Evolutionary conservation across 768 basidiomycete genomes (phyloP).

Genomic region (Trametes gibbosa): DNA sequence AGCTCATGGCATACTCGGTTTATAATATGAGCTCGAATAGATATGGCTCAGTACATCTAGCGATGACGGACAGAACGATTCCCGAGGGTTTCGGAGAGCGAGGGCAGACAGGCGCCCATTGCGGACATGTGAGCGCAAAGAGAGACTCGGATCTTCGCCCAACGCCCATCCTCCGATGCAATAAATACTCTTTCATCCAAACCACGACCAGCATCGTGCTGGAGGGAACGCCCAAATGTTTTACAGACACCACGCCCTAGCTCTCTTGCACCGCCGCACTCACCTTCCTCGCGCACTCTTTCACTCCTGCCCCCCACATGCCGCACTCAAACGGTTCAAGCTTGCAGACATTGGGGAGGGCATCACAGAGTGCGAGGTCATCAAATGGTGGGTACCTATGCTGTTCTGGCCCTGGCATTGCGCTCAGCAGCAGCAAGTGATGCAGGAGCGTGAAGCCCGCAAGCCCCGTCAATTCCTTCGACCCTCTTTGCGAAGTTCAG

Average conservation of each 20-base stretch:
- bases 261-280: background rate
- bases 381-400: conserved; percentile 56
- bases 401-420: background rate
- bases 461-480: conserved; percentile 58
- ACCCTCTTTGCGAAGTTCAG: conserved; percentile 79
- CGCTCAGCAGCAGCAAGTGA: background rate
- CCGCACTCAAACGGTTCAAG: conserved; percentile 58
- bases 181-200: background rate
- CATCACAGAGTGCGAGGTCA: conserved; percentile 87
- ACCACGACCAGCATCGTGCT: background rate
- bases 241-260: conserved; percentile 2
- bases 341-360: conserved; percentile 89
- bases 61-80: too few species aligned
- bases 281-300: conserved; percentile 28
- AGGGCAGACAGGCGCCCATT: background rate
- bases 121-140: background rate
- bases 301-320: conserved; percentile 34
- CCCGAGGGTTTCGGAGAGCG: too few species aligned
- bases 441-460: conserved; percentile 61
- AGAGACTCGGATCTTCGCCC: conserved; percentile 5
- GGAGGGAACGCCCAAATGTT: conserved; percentile 1
- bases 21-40: background rate
- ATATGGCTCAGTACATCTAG: too few species aligned
- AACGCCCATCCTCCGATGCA: background rate
- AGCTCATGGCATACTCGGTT: conserved; percentile 43